Base-by-base conservation (phyloP, 257 asterid species). In the Petrea volubilis region DNA sequence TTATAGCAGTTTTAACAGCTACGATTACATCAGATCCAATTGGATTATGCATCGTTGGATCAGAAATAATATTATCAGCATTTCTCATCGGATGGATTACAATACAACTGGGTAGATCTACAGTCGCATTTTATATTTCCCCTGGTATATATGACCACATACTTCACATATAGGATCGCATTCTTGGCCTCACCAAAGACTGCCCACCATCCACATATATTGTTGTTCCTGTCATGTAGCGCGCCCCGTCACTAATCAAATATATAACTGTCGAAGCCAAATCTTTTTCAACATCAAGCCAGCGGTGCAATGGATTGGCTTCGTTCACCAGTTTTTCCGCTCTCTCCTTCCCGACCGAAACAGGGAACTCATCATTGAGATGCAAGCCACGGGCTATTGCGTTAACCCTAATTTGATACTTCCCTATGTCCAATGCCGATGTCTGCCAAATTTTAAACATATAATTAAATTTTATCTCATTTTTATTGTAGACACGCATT, bases 181-280 rank as follows among this genome's bases (percentile, higher is more conserved):
- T 44, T 44, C 50, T 44, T 12, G 91, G 91, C 81, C 91, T 82
- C 17, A 83, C 85, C 53, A 89, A 71, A 59, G 91, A 89, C 79
- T 89, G 93, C 23, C 83, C 96, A 25, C 93, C 96, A 61, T 89
- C 93, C 11, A 89, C 93, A 41, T 66, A 81, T 63, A 79, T 80
- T 70, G 89, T 86, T 29, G 96, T 86, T 29, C 93, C 96, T 1
- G 91, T 89, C 91, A 89, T 80, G 74, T 83, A 89, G 40, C 90
- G 73, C 1, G 96, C 80, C 38, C 85, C 93, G 31, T 89, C 86
- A 13, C 93, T 87, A 65, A 89, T 85, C 66, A 87, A 52, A 58
- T 87, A 87, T 60, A 87, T 85, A 63, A 89, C 88, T 2, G 93
- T 77, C 5, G 96, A 89, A n/a, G 84, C 87, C 62, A 89, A 38